Conservation (phyloP, 108 stramenopile species). For the Cyclostephanos invisitatus region DNA sequence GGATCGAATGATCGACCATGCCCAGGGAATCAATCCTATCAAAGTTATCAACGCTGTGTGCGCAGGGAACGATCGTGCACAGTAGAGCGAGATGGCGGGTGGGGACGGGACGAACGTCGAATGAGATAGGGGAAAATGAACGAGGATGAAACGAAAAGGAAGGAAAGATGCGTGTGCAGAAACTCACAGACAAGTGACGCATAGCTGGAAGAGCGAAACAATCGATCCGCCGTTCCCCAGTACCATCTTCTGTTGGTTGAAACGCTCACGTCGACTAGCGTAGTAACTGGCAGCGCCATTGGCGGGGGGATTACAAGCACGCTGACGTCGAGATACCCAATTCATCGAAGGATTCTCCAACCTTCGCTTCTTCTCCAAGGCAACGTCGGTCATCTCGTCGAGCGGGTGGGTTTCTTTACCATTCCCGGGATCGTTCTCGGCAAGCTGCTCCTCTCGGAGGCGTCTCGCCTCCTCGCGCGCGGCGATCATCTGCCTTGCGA, state of each 20-base stretch:
- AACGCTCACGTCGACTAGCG: slow-evolving; percentile 64
- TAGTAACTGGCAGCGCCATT: slow-evolving; percentile 39
- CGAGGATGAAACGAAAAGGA: too few species aligned
- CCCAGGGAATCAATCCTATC: slow-evolving; percentile 77
- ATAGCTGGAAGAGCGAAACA: slow-evolving; percentile 56
- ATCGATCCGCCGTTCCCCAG: slow-evolving; percentile 22
- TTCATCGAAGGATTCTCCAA: slow-evolving; percentile 51
- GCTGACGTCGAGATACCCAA: slow-evolving; percentile 37
- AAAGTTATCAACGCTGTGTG: slow-evolving; percentile 57
- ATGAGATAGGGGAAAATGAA: too few species aligned
- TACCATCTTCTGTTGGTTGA: slow-evolving; percentile 41
- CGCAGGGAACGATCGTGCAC: too few species aligned
- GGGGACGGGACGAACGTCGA: too few species aligned
- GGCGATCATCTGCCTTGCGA: slow-evolving; percentile 85
- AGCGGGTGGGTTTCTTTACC: slow-evolving; percentile 65
- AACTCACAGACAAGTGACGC: slow-evolving; percentile 52
- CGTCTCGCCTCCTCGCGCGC: slow-evolving; percentile 71
- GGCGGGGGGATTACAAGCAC: not conserved
- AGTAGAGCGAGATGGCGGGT: too few species aligned
- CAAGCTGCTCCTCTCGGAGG: slow-evolving; percentile 45
- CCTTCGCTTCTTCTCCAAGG: slow-evolving; percentile 37
- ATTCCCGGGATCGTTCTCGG: slow-evolving; percentile 45
- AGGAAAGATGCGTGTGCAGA: too few species aligned
- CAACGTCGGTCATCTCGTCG: slow-evolving; percentile 58
- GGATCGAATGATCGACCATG: slow-evolving; percentile 63